Evolutionary conservation across 805 yeast genomes (phyloP).

Genomic region (Nakazawaea ishiwadae): DNA sequence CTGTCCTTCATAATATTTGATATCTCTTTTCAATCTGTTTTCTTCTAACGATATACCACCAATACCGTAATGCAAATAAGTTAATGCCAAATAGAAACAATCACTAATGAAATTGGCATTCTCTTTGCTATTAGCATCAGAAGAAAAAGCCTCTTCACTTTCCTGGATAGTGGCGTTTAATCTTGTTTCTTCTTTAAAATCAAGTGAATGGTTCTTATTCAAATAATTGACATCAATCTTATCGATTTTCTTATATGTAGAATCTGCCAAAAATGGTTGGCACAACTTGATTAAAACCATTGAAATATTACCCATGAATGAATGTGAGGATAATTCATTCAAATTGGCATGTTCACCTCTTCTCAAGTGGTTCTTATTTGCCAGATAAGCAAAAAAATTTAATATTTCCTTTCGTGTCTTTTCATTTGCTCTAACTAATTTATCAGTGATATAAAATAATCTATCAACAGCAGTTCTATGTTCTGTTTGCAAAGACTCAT

Average conservation of each 20-base stretch:
- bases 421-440: constrained; percentile 68
- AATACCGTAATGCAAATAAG: constrained; percentile 83
- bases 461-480: constrained; percentile 55
- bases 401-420: constrained; percentile 61
- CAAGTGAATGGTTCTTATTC: constrained; percentile 48
- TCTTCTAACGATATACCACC: constrained; percentile 68
- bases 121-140: constrained; percentile 24
- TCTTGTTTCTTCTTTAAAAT: constrained; percentile 77
- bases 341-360: constrained; percentile 79
- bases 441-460: constrained; percentile 66
- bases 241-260: constrained; percentile 60
- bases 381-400: constrained; percentile 63
- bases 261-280: constrained; percentile 72
- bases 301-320: constrained; percentile 75
- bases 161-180: constrained; percentile 72
- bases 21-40: constrained; percentile 45
- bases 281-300: constrained; percentile 65
- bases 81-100: constrained; percentile 73
- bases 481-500: constrained; percentile 61
- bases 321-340: constrained; percentile 65
- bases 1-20: constrained; percentile 48
- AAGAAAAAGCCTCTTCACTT: constrained; percentile 48
- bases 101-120: constrained; percentile 81
- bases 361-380: constrained; percentile 83
- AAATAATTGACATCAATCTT: constrained; percentile 75